Base-by-base conservation (phyloP, 1,284 basidiomycete species). In the Ganoderma boninense region DNA sequence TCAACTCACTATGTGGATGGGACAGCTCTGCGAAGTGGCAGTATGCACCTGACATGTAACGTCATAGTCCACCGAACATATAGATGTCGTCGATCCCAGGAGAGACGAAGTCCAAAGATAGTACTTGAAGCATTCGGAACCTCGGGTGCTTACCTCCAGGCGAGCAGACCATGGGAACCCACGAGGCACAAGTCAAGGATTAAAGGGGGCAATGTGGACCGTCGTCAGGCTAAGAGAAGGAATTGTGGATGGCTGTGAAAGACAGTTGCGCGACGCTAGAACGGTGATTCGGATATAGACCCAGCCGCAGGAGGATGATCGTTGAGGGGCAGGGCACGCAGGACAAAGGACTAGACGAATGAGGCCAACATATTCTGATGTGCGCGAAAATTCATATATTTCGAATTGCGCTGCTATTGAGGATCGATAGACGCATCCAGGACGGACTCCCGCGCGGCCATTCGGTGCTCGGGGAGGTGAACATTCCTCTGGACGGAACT, bases 171-270 rank as follows among this genome's bases (percentile, higher is more conserved):
- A 57, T 16, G 11, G 13, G 29, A 11, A 35, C 26, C 32, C 29
- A 57, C 32, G 56, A 35, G 29, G 56, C 56, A 57, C 56, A 57
- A 20, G 3, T 56, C 26, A 26, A 35, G 29, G 57, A 59, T 38
- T 29, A 35, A 32, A 5, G 13, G 29, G 7, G 57, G 20, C 20
- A 59, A 59, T 29, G 57, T 40, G 57, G 16, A 29, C 6, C 29
- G 54, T 59, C 57, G 35, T 14, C 10, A 38, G 29, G 57, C 38
- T 40, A n/a, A 60, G 16, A 40, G 20, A n/a, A 60, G n/a, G 57
- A 40, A 60, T 57, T 57, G 56, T 57, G 56, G 56, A 35, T 20
- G 32, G 26, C 56, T 57, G 56, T 20, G 56, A 57, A 32, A 35
- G 56, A 40, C 40, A 14, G n/a, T 23, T 40, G 16, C 35, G 11